phyloP scores from a whole-genome alignment of 108 stramenopile species.

The Fistulifera pelliculosa region DNA sequence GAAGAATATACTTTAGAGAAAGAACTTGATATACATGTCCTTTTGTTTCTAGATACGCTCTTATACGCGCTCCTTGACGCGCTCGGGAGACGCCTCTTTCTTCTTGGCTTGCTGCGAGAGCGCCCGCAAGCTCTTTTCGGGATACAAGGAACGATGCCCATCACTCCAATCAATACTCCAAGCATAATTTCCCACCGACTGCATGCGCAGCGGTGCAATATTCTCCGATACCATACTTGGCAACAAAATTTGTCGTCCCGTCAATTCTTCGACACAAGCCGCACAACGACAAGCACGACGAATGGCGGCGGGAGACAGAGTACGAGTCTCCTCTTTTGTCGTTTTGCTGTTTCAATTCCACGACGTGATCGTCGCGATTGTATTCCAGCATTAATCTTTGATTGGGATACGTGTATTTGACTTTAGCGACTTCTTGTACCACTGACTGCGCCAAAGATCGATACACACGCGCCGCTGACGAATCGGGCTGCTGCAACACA shows the following conservation, averaged over 20 bases:
- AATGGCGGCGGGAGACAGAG: slow-evolving; percentile 48
- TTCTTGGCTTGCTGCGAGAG: no score
- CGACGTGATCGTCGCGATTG: slow-evolving; percentile 29
- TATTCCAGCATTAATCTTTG: slow-evolving; percentile 36
- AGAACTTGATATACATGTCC: not conserved
- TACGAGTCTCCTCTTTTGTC: slow-evolving; percentile 18
- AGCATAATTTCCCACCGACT: slow-evolving; percentile 83
- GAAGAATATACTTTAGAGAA: not conserved
- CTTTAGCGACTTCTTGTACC: slow-evolving; percentile 70
- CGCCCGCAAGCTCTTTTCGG: slow-evolving; percentile 55
- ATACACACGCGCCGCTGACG: slow-evolving; percentile 58
- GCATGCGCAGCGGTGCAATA: slow-evolving; percentile 51
- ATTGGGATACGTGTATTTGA: slow-evolving; percentile 33
- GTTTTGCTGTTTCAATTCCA: slow-evolving; percentile 16
- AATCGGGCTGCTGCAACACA: slow-evolving; percentile 57
- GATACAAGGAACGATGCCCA: slow-evolving; percentile 81
- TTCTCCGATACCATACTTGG: slow-evolving; percentile 47
- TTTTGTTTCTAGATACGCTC: not conserved
- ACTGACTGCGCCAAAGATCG: slow-evolving; percentile 49
- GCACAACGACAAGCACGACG: slow-evolving; percentile 81
- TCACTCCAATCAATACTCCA: slow-evolving; percentile 84
- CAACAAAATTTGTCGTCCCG: slow-evolving; percentile 74
- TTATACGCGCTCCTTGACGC: no score
- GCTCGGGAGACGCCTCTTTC: no score
- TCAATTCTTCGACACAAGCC: slow-evolving; percentile 83